Percentiles rank a stretch among this genome's conserved stretches.
phyloP scores from a whole-genome alignment of 768 basidiomycete species.

The Lyophyllum semitale region DNA sequence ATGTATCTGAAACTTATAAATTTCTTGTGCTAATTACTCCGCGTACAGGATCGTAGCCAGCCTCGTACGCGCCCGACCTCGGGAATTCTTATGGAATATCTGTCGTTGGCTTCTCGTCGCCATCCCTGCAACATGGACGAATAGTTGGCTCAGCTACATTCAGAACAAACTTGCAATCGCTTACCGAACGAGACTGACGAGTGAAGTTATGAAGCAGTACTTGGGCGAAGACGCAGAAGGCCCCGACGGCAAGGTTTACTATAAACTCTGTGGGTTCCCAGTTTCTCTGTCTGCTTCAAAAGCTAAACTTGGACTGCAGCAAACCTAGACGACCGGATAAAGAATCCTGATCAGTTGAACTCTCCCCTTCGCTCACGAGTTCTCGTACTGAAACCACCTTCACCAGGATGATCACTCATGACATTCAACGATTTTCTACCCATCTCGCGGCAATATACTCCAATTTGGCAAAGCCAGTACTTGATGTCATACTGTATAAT shows the following conservation, averaged over 20 bases:
- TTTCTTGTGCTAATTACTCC: conserved; percentile 1
- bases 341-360: conserved; percentile 89
- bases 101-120: conserved; percentile 89
- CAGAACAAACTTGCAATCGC: conserved; percentile 92
- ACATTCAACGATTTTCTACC: conserved; percentile 90
- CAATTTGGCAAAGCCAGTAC: conserved; percentile 90
- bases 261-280: conserved; percentile 74
- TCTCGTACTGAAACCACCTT: conserved; percentile 8
- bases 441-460: conserved; percentile 93
- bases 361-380: not conserved
- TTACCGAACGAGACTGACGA: conserved; percentile 84
- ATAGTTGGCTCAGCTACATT: conserved; percentile 89
- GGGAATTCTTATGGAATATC: conserved; percentile 83
- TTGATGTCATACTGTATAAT: conserved; percentile 94
- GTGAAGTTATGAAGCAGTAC: conserved; percentile 81
- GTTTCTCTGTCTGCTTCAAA: not conserved
- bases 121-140: conserved; percentile 90
- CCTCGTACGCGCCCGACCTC: conserved; percentile 82
- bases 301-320: conserved; percentile 44
- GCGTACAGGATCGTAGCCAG: conserved; percentile 89
- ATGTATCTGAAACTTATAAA: not conserved
- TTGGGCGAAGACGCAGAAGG: conserved; percentile 71
- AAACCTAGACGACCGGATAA: conserved; percentile 93
- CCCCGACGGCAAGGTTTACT: conserved; percentile 82
- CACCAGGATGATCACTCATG: conserved; percentile 88